Base-by-base conservation (phyloP, 768 basidiomycete genomes). In the Boletus fagicola region DNA sequence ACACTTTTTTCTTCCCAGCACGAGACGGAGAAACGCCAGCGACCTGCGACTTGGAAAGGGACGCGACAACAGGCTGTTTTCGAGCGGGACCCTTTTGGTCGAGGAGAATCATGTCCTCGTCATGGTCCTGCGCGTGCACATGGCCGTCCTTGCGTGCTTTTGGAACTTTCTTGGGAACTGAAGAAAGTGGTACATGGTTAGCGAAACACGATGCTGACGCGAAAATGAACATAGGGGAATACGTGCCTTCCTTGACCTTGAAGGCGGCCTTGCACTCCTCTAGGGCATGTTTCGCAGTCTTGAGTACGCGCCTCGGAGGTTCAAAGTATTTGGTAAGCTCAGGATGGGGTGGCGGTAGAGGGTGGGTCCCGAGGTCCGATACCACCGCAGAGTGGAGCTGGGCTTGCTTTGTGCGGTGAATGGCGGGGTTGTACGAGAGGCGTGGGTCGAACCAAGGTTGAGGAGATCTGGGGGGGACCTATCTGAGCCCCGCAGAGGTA, bases 381-480 rank as follows among this genome's bases (percentile, higher is more conserved):
- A 88, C 85, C 11, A 92, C 80, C 2, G 93, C 93, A 50, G 82
- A 82, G 67, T 97, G 95, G 72, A 96, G 92, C 64, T 94, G 84
- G 13, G 94, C 94, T 76, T 97, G 94, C 70, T 95, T 96, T 55
- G 87, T 81, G 51, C 95, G 86, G 66, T 99, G 95, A 33, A 97
- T 78, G 4, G 90, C 83, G 2, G 96, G 94, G 64, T 96, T 97
- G 72, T 83, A 97, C 1, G 94, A 92, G 2, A 85, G 74, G 4
- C 78, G 75, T 0, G 87, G 80, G 56, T 88, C 84, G 67, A 88
- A 96, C 93, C 93, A 98, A 4, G 87, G 78, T 3, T 66, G 64
- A 11, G 78, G 81, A 40, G 80, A 76, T 16, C 92, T 93, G 63
- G 15, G 30, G 30, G 42, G n/a, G 36, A 26, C 18, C 10, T 20